phyloP scores from a whole-genome alignment of 805 yeast species.

The Maudiozyma barnettii region DNA sequence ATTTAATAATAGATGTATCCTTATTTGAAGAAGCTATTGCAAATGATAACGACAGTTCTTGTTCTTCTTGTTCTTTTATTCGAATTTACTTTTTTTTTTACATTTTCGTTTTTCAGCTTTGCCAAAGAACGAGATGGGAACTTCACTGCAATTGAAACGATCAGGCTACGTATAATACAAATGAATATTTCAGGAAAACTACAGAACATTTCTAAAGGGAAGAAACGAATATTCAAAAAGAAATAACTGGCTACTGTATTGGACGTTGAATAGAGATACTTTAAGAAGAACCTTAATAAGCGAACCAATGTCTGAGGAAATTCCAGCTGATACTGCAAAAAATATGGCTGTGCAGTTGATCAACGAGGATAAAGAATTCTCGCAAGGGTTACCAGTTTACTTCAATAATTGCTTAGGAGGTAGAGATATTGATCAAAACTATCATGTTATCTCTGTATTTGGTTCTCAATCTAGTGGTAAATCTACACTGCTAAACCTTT shows the following conservation, averaged over 20 bases:
- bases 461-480: constrained; percentile 97
- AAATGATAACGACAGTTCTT: no score
- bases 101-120: no score
- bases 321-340: constrained; percentile 1
- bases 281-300: not conserved
- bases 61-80: no score
- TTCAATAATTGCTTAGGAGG: constrained; percentile 16
- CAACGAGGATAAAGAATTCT: constrained; percentile 43
- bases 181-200: no score
- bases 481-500: constrained; percentile 76
- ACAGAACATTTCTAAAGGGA: no score
- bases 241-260: not conserved
- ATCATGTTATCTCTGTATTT: constrained; percentile 89
- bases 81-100: no score
- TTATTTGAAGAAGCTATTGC: no score
- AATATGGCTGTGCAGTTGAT: constrained; percentile 40
- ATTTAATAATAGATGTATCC: no score
- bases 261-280: not conserved
- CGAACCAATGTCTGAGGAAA: not conserved
- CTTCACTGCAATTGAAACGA: no score
- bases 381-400: constrained; percentile 17
- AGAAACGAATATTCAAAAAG: no score
- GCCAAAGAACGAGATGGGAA: no score
- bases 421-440: constrained; percentile 50
- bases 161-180: no score